Evolutionary conservation across 1,139 yeast genomes (phyloP).

Genomic region (Candida frijolesensis): DNA sequence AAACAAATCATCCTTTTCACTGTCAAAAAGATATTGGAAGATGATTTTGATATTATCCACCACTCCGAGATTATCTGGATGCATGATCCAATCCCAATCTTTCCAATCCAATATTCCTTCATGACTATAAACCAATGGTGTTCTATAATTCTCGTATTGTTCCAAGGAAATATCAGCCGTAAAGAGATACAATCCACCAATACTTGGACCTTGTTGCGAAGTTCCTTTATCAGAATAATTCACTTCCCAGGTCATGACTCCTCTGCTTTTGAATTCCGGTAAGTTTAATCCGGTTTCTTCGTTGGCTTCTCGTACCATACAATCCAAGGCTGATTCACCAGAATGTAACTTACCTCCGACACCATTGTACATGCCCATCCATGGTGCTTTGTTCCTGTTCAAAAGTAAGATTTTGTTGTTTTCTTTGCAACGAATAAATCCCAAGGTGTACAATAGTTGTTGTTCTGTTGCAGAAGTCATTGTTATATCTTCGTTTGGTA

Average conservation of each 20-base stretch:
- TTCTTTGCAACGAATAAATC: constrained; percentile 39
- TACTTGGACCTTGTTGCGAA: constrained; percentile 16
- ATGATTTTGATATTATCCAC: constrained; percentile 42
- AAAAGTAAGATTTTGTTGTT: constrained; percentile 38
- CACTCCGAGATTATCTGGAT: constrained; percentile 43
- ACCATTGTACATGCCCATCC: constrained; percentile 59
- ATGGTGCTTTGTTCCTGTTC: constrained; percentile 48
- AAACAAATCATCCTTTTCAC: constrained; percentile 25
- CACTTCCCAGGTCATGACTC: constrained; percentile 41
- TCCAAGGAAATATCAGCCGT: constrained; percentile 37
- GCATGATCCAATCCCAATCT: constrained; percentile 37
- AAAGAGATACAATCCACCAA: constrained; percentile 46
- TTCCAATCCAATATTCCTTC: constrained; percentile 56
- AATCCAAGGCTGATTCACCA: constrained; percentile 37
- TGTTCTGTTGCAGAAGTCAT: neutral
- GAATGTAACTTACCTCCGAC: constrained; percentile 51
- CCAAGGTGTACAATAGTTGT: constrained; percentile 33
- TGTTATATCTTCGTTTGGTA: neutral
- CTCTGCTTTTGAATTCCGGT: constrained; percentile 33
- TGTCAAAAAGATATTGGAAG: constrained; percentile 28
- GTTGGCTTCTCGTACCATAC: constrained; percentile 45
- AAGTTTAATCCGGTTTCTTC: constrained; percentile 47
- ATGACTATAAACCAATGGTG: constrained; percentile 27
- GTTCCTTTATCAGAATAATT: constrained; percentile 15
- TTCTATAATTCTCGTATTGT: constrained; percentile 26